phyloP scores from a whole-genome alignment of 2,329 filamentous ascomycete species.

The Gnomoniopsis smithogilvyi region DNA sequence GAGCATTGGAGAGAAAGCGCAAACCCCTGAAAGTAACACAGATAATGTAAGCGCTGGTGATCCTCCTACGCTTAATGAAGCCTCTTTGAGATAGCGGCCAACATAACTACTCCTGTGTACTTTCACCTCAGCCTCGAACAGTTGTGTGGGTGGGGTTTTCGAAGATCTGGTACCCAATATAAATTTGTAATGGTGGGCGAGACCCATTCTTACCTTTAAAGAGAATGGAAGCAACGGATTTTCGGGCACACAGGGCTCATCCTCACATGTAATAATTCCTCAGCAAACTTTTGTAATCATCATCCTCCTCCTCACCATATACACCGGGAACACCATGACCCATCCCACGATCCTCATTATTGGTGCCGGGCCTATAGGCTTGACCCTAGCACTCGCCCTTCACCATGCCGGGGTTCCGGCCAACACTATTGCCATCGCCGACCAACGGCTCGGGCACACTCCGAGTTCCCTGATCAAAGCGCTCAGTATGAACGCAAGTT shows the following conservation, averaged over 20 bases:
- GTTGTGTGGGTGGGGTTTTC: neutral
- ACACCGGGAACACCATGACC: neutral
- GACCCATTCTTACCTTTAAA: neutral
- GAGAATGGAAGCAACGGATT: neutral
- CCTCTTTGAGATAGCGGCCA: neutral
- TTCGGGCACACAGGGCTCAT: neutral
- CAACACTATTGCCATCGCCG: constrained; percentile 4
- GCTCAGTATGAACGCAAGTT: constrained; percentile 10
- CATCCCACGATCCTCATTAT: constrained; percentile 5
- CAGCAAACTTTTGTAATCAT: neutral
- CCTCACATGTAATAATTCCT: neutral
- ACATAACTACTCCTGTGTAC: neutral
- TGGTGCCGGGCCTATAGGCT: constrained; percentile 16
- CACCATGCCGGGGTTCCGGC: constrained; percentile 6
- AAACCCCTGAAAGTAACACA: no score
- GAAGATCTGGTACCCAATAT: neutral
- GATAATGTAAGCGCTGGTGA: neutral
- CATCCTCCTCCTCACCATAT: neutral
- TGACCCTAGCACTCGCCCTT: constrained; percentile 9
- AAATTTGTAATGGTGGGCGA: neutral
- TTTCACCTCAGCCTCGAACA: no score
- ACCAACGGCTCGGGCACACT: constrained; percentile 1
- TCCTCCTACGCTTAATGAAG: neutral
- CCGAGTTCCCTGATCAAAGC: constrained; percentile 1
- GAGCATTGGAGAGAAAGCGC: neutral